A percentile compares a stretch with the other conserved stretches of the same genome.
Evolutionary conservation across 2,329 filamentous ascomycete species (phyloP).

Genomic region (Diaporthe citriasiana): DNA sequence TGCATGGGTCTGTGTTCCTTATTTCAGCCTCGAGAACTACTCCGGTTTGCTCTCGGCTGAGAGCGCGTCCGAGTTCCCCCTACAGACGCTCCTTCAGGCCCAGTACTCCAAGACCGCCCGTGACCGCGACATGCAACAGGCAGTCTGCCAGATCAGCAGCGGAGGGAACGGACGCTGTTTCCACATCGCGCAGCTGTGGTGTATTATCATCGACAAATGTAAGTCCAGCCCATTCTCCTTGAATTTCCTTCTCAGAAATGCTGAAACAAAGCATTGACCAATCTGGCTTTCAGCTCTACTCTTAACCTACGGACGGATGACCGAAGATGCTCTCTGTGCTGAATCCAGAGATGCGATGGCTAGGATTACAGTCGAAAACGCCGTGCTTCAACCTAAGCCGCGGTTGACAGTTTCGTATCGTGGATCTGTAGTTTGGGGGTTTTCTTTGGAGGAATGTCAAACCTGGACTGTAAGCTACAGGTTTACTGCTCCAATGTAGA

Average conservation of each 20-base stretch:
- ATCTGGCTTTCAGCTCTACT: background rate
- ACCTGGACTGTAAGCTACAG: background rate
- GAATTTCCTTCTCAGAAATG: background rate
- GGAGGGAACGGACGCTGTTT: slow-evolving; percentile 37
- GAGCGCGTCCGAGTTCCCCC: slow-evolving; percentile 51
- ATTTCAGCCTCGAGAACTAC: slow-evolving; percentile 6
- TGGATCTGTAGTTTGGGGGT: background rate
- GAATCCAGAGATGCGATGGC: background rate
- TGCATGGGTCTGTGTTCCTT: background rate
- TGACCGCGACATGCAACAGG: slow-evolving; percentile 62
- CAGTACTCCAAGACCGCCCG: slow-evolving; percentile 56
- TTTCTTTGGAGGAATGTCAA: background rate
- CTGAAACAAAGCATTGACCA: background rate
- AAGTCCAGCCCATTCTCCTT: background rate
- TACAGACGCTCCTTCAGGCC: slow-evolving; percentile 59
- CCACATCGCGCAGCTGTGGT: slow-evolving; percentile 7
- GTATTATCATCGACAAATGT: slow-evolving; percentile 1
- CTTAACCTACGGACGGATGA: background rate
- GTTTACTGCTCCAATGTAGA: background rate
- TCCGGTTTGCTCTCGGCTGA: background rate
- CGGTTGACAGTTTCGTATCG: background rate
- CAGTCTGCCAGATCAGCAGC: slow-evolving; percentile 55
- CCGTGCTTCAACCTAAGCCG: background rate
- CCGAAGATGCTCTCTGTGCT: slow-evolving; percentile 7
- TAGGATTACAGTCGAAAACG: background rate